Evolutionary conservation across 495 filamentous ascomycete genomes (phyloP).

Genomic region (Platismatia glauca): DNA sequence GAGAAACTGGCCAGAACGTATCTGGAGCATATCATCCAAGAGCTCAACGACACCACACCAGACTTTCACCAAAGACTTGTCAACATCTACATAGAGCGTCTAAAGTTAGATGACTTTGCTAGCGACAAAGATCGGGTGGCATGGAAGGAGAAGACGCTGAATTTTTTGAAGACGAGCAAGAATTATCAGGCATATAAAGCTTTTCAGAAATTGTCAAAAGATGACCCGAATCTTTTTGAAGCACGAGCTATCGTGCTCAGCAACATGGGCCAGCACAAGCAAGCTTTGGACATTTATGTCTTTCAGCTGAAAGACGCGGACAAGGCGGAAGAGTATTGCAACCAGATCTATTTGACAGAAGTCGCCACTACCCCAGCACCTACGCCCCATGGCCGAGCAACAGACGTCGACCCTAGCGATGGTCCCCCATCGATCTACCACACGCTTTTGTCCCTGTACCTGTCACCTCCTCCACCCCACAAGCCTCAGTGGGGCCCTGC

Average conservation of each 20-base stretch:
- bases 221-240: slow-evolving; percentile 82
- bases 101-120: slow-evolving; percentile 40
- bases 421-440: slow-evolving; percentile 72
- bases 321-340: slow-evolving; percentile 96
- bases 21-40: slow-evolving; percentile 82
- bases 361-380: slow-evolving; percentile 33
- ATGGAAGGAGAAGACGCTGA: slow-evolving; percentile 56
- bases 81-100: slow-evolving; percentile 59
- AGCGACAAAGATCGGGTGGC: slow-evolving; percentile 44
- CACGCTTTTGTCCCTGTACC: slow-evolving; percentile 81
- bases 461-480: slow-evolving; percentile 70
- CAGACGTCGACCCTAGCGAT: slow-evolving; percentile 45
- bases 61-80: slow-evolving; percentile 82
- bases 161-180: slow-evolving; percentile 64
- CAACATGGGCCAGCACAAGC: slow-evolving; percentile 91
- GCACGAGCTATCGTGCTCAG: slow-evolving; percentile 84
- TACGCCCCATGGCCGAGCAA: slow-evolving; percentile 29
- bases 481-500: slow-evolving; percentile 68
- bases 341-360: slow-evolving; percentile 60
- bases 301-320: slow-evolving; percentile 79
- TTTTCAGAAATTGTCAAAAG: slow-evolving; percentile 63
- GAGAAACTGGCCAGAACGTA: slow-evolving; percentile 65
- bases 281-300: slow-evolving; percentile 91
- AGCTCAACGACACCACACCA: slow-evolving; percentile 74
- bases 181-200: slow-evolving; percentile 74